A percentile compares a stretch with the other conserved stretches of the same genome.
These are phyloP conservation scores for Colletotrichum sp. DNA, from an alignment of 2,329 filamentous ascomycete species.

Conservation along the genomic window DNA sequence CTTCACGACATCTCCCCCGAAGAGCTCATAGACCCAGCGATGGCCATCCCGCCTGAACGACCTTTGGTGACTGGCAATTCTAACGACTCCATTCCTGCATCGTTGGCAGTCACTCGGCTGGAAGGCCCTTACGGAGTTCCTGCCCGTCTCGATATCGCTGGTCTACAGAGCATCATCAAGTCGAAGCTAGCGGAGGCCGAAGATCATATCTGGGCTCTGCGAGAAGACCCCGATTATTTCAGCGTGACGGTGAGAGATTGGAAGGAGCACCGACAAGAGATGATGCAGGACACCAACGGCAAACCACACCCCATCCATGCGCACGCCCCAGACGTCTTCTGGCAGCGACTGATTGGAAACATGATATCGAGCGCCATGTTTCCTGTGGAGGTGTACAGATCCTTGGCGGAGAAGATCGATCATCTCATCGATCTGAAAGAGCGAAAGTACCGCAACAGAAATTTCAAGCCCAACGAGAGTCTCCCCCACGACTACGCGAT, in stretches of 20 bases:
- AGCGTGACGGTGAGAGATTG: conserved; percentile 42
- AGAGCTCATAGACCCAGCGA: conserved; percentile 28
- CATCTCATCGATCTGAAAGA: background rate
- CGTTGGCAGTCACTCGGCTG: conserved; percentile 42
- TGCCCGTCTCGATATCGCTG: conserved; percentile 45
- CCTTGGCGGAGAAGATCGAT: background rate
- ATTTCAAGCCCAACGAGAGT: conserved; percentile 22
- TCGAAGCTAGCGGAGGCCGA: conserved; percentile 46
- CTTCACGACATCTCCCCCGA: conserved; percentile 52
- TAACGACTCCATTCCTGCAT: conserved; percentile 32
- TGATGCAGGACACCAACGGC: conserved; percentile 42
- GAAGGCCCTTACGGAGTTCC: conserved; percentile 60
- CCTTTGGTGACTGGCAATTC: conserved; percentile 30
- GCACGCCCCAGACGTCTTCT: conserved; percentile 28
- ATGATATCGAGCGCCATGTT: conserved; percentile 31
- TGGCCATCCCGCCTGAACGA: conserved; percentile 42
- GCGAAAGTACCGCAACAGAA: background rate
- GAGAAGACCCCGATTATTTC: conserved; percentile 66
- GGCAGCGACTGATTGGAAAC: conserved; percentile 40
- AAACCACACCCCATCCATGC: conserved; percentile 28
- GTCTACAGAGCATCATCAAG: conserved; percentile 46
- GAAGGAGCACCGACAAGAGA: conserved; percentile 50
- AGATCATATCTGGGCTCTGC: conserved; percentile 58
- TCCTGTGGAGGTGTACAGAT: background rate
- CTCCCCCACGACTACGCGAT: conserved; percentile 28